Percentiles rank a stretch among this genome's conserved stretches.
Conservation (phyloP, 257 asterid genomes). For the Ehretia macrophylla region DNA sequence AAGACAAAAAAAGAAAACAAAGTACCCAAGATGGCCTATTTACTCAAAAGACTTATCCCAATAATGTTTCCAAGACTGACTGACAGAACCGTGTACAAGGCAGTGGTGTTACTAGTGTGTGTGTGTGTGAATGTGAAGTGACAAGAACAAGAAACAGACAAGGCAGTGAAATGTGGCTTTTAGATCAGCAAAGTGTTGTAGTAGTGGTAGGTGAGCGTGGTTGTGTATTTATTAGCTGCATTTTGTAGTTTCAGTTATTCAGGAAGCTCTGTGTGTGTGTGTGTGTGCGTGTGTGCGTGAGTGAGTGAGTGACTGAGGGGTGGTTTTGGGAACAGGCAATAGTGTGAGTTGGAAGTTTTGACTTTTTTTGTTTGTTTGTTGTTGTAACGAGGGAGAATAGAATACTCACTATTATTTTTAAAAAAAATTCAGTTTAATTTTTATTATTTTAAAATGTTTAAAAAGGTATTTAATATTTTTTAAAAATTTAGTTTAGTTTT, state of each 20-base stretch:
- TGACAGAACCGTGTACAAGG: constrained; percentile 8
- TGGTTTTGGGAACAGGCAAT: neutral
- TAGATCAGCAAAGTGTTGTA: neutral
- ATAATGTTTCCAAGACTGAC: neutral
- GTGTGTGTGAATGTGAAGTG: neutral
- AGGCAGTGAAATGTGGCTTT: neutral
- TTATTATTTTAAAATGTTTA: too few species aligned
- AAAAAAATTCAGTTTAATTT: too few species aligned
- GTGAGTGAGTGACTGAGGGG: neutral
- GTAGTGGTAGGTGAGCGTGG: constrained; percentile 15
- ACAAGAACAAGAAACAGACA: constrained; percentile 13
- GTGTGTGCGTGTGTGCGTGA: neutral
- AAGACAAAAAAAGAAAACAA: constrained; percentile 4
- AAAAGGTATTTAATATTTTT: too few species aligned
- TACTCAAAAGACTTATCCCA: constrained; percentile 15
- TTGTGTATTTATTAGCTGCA: constrained; percentile 5
- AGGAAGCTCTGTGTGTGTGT: neutral
- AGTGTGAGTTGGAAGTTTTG: constrained; percentile 5
- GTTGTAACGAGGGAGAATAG: too few species aligned
- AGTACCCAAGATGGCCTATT: neutral
- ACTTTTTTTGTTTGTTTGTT: neutral
- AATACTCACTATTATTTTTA: too few species aligned
- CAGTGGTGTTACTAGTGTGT: neutral
- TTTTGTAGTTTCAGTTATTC: constrained; percentile 5
- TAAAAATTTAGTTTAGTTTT: too few species aligned